These are phyloP conservation scores for Moniliella sp. DNA, from an alignment of 1,284 basidiomycete genomes.

Conservation along the genomic window DNA sequence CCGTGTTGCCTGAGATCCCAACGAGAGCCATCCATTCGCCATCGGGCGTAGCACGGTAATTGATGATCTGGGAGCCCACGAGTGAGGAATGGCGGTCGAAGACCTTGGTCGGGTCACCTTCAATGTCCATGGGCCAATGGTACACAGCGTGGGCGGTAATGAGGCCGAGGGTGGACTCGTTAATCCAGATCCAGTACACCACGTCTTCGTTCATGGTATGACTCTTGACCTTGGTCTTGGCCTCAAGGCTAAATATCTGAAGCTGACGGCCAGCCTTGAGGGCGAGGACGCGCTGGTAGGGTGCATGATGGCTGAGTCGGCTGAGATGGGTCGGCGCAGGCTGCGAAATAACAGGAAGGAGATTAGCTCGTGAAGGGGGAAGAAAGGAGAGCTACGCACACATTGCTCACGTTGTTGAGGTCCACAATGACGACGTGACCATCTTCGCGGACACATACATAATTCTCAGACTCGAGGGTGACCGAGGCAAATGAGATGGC, in stretches of 20 bases:
- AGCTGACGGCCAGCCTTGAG: conserved; percentile 61
- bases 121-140: conserved; percentile 65
- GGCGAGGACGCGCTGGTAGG: conserved; percentile 87
- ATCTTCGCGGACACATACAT: conserved; percentile 67
- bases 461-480: conserved; percentile 87
- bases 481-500: conserved; percentile 93
- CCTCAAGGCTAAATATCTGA: conserved; percentile 90
- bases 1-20: conserved; percentile 77
- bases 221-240: conserved; percentile 89
- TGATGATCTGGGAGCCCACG: conserved; percentile 86
- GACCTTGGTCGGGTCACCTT: conserved; percentile 61
- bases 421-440: conserved; percentile 31
- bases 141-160: conserved; percentile 83
- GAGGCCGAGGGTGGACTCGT: conserved; percentile 68
- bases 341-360: conserved; percentile 2
- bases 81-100: conserved; percentile 94
- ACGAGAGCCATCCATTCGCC: conserved; percentile 94
- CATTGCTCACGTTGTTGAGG: conserved; percentile 25
- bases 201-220: conserved; percentile 84
- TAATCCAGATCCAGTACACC: conserved; percentile 97
- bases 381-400: conserved; percentile 6
- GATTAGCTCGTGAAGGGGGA: neutral
- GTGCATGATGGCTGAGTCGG: conserved; percentile 97
- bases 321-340: conserved; percentile 81
- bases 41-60: conserved; percentile 75